These are phyloP conservation scores for Colletotrichum coccodes DNA, from an alignment of 2,329 filamentous ascomycete genomes.

Conservation along the genomic window DNA sequence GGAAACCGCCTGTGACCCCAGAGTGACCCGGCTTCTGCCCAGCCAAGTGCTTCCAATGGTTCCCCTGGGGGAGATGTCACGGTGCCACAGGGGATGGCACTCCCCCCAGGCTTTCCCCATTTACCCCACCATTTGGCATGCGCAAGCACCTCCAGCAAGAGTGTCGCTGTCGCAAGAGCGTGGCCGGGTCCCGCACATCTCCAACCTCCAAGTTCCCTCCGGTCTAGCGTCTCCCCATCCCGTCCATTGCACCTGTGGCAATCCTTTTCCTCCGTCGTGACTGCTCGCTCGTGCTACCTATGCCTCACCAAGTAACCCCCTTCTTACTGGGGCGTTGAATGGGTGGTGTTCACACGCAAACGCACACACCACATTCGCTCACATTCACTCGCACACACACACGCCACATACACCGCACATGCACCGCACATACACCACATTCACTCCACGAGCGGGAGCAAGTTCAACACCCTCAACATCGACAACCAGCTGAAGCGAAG, in stretches of 20 bases:
- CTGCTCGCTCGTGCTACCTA: too few relatives aligned
- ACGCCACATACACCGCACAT: neutral
- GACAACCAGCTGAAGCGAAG: neutral
- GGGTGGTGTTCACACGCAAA: too few relatives aligned
- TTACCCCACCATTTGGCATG: slow-evolving; percentile 32
- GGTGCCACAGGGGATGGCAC: slow-evolving; percentile 14
- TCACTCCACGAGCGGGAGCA: neutral
- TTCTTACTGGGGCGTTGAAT: too few relatives aligned
- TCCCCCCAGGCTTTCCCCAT: slow-evolving; percentile 29
- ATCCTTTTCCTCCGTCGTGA: too few relatives aligned
- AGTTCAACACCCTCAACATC: neutral
- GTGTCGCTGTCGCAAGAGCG: neutral
- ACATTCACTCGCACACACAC: neutral
- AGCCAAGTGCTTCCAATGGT: neutral
- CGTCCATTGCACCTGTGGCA: neutral
- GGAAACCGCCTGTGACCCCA: too few relatives aligned
- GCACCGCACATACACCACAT: neutral
- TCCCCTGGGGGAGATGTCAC: neutral
- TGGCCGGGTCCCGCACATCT: slow-evolving; percentile 2
- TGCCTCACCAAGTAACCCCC: too few relatives aligned
- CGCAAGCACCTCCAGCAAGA: neutral
- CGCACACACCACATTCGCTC: too few relatives aligned
- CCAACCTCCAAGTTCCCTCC: neutral
- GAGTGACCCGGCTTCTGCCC: slow-evolving; percentile 10
- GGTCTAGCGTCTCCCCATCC: neutral